Evolutionary conservation across 768 basidiomycete species (phyloP).

Genomic region (Mycena capillaripes): DNA sequence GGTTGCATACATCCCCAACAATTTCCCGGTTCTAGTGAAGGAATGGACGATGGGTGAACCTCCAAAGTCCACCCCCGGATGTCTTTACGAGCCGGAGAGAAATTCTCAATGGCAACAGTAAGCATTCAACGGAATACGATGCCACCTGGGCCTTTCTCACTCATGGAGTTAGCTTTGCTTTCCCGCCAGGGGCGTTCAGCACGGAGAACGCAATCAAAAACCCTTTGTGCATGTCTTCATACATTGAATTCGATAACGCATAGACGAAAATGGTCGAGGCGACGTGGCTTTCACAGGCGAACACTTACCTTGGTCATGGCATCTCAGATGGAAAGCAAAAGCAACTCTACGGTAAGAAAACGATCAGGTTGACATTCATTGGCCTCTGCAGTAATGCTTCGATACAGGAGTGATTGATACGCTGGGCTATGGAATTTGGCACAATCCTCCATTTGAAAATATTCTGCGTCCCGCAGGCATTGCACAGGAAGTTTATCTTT

Average conservation of each 20-base stretch:
- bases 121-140: not conserved
- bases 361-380: not conserved
- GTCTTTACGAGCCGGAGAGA: not conserved
- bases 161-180: not conserved
- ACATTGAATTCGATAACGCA: not conserved
- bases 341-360: not conserved
- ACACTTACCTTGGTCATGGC: not conserved
- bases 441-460: not conserved
- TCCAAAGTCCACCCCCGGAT: not conserved
- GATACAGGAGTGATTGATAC: not conserved
- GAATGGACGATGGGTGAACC: not conserved
- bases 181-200: not conserved
- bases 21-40: not conserved
- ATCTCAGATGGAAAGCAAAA: not conserved
- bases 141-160: not conserved
- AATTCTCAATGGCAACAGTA: not conserved
- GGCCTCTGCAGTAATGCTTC: not conserved
- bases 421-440: not conserved
- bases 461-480: not conserved
- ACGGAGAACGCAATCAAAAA: not conserved
- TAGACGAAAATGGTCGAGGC: not conserved
- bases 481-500: not conserved
- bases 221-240: not conserved
- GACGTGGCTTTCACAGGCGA: conserved; percentile 11
- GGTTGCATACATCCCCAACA: not conserved